phyloP scores from a whole-genome alignment of 345 rosid species.

The Brassica napus region Da-Ae NC_063446.1:67715001-67715500 shows the following conservation, averaged over 20 bases:
- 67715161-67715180: slow-evolving; percentile 66
- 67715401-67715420: slow-evolving; percentile 97
- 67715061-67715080: slow-evolving; percentile 56
- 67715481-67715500: slow-evolving; percentile 96
- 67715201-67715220: slow-evolving; percentile 89
- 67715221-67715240: slow-evolving; percentile 96
- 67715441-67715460: slow-evolving; percentile 99
- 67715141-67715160: slow-evolving; percentile 49
- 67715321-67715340: slow-evolving; percentile 84
- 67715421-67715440: slow-evolving; percentile 90
- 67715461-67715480: slow-evolving; percentile 91
- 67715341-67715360: slow-evolving; percentile 85
- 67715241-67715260: slow-evolving; percentile 83
- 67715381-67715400: slow-evolving; percentile 93
- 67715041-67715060: slow-evolving; percentile 75
- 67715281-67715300: background rate
- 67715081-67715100: background rate
- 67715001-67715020: slow-evolving; percentile 66
- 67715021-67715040: slow-evolving; percentile 74
- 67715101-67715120: background rate
- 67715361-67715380: slow-evolving; percentile 94
- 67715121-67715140: slow-evolving; percentile 27
- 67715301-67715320: background rate
- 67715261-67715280: background rate
- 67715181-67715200: slow-evolving; percentile 65